Percentiles rank a stretch among this genome's conserved stretches.
Evolutionary conservation across 164 flowering plant genomes (phyloP).

Genomic region (Platanus orientalis): DNA sequence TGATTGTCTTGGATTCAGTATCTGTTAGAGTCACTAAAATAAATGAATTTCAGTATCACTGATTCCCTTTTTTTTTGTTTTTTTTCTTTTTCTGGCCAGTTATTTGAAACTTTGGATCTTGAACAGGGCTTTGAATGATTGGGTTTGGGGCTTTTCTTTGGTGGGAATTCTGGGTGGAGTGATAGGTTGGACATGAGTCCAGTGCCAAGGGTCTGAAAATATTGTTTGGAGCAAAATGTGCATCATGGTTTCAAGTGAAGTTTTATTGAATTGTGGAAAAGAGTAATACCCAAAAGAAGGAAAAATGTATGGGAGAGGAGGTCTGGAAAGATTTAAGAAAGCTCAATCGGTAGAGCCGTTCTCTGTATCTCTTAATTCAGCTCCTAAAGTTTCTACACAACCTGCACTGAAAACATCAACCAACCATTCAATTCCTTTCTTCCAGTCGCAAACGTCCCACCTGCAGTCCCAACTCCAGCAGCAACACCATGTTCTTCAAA

Average conservation of each 20-base stretch:
- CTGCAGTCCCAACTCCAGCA: conserved; percentile 23
- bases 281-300: conserved; percentile 1
- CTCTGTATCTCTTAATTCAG: conserved; percentile 49
- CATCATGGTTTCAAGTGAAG: not conserved
- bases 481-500: conserved; percentile 28
- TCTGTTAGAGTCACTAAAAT: not conserved
- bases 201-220: not conserved
- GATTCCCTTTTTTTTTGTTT: not conserved
- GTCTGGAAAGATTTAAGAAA: conserved; percentile 92
- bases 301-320: conserved; percentile 83
- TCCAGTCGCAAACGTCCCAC: conserved; percentile 23
- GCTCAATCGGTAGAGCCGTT: conserved; percentile 88
- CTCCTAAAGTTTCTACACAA: conserved; percentile 27
- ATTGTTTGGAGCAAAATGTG: conserved; percentile 2
- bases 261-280: not conserved
- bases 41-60: not conserved
- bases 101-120: not conserved
- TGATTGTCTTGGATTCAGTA: not conserved
- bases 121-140: not conserved
- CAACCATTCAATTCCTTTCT: conserved; percentile 13
- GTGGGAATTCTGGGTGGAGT: not conserved
- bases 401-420: conserved; percentile 17
- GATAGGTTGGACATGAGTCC: conserved; percentile 6
- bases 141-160: not conserved
- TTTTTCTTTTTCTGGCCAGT: not conserved